Base-by-base conservation (phyloP, 805 yeast genomes). In the Lipomyces anomalus region DNA sequence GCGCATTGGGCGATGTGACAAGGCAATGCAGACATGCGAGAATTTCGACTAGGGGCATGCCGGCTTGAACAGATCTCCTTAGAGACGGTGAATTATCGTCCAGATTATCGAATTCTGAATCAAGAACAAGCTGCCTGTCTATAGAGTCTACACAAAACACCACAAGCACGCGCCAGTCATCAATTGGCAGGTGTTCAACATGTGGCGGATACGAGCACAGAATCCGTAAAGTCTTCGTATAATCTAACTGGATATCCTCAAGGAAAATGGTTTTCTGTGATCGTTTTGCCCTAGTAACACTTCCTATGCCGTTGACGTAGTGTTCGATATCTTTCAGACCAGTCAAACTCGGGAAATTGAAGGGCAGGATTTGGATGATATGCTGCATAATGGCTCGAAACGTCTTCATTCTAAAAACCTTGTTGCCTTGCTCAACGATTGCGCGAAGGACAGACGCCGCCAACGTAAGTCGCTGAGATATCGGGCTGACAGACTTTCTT, bases 201-300 rank as follows among this genome's bases (percentile, higher is more conserved):
- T 56, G 56, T 2, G 59, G 52, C 3, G 54, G 24, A 20, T 53
- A 44, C 16, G 40, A 29, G 38, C 52, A 54, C 18, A 58, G 22
- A 3, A 37, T 22, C 16, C 36, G 29, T 22, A 57, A 33, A 7
- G 48, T 36, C 21, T 49, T 51, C 6, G 53, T 17, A n/a, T 53
- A 58, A 18, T 50, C 46, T 13, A 40, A 28, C 17, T 46, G 34
- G 21, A 58, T 18, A 3, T 59, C 58, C 22, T 38, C 38, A 22
- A 47, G 40, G 16, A 53, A 7, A 2, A 9, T 4, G 29, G 41
- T 7, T 18, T 32, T 6, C 39, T 32, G 21, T 46, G 4, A 39
- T 30, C 21, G 23, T n/a, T n/a, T n/a, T n/a, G n/a, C n/a, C n/a
- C n/a, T n/a, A 13, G 30, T 13, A 9, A 26, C 30, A 16, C 6